These are phyloP conservation scores for Phytopythium aichiense DNA, from an alignment of 352 stramenopile genomes.

Conservation along the genomic window DNA sequence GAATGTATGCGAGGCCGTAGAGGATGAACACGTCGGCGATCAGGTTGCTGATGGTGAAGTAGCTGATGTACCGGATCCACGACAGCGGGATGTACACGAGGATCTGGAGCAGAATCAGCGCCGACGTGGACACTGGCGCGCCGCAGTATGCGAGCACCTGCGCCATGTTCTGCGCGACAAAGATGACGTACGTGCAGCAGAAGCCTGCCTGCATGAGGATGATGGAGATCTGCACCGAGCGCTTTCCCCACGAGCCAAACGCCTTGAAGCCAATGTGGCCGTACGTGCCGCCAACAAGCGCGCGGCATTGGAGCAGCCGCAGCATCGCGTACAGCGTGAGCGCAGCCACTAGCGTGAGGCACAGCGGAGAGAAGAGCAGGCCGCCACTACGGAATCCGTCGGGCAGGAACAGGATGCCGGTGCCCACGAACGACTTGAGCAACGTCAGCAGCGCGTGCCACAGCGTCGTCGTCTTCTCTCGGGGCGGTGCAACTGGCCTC, in stretches of 20 bases:
- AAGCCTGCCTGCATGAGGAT: slow-evolving; percentile 84
- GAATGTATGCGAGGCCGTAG: slow-evolving; percentile 68
- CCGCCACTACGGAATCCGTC: slow-evolving; percentile 72
- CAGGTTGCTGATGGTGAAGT: slow-evolving; percentile 83
- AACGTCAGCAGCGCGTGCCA: slow-evolving; percentile 76
- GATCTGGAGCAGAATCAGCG: slow-evolving; percentile 72
- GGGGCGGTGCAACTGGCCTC: slow-evolving; percentile 8
- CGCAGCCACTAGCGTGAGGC: slow-evolving; percentile 52
- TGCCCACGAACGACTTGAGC: slow-evolving; percentile 81
- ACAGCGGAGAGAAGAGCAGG: slow-evolving; percentile 70
- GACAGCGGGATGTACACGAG: slow-evolving; percentile 73
- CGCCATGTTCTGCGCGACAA: slow-evolving; percentile 74
- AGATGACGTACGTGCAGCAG: slow-evolving; percentile 84
- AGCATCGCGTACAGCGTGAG: slow-evolving; percentile 78
- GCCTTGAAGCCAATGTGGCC: slow-evolving; percentile 65
- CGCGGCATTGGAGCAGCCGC: slow-evolving; percentile 63
- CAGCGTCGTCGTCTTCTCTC: slow-evolving; percentile 67
- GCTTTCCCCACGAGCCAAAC: slow-evolving; percentile 60
- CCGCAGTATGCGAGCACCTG: slow-evolving; percentile 66
- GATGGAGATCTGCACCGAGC: slow-evolving; percentile 79
- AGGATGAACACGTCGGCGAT: slow-evolving; percentile 83
- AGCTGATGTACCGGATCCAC: slow-evolving; percentile 86
- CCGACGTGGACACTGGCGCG: slow-evolving; percentile 31
- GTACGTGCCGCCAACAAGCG: slow-evolving; percentile 70
- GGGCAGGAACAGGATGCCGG: slow-evolving; percentile 72